phyloP scores from a whole-genome alignment of 1,284 basidiomycete species.

The Ceratobasidium sp. region DNA sequence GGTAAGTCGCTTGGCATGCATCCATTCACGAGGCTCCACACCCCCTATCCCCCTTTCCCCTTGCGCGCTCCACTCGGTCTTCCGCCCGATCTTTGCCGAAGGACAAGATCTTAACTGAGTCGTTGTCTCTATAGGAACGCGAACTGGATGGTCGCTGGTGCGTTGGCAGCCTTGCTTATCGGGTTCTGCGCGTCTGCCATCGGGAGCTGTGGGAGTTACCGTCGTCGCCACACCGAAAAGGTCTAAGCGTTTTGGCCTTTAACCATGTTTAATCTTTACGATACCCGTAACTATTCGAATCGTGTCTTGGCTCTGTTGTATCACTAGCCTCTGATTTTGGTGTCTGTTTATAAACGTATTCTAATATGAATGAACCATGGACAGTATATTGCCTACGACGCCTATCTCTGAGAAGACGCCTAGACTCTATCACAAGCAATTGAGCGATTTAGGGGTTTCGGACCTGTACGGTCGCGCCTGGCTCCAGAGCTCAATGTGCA shows the following conservation, averaged over 20 bases:
- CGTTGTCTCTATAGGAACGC: conserved; percentile 55
- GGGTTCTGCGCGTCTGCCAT: conserved; percentile 70
- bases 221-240: conserved; percentile 44
- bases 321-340: background rate
- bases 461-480: background rate
- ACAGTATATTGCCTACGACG: background rate
- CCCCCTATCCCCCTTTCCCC: background rate
- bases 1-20: conserved; percentile 47
- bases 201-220: conserved; percentile 73
- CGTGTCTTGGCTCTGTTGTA: conserved; percentile 2
- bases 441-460: background rate
- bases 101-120: background rate
- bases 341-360: conserved; percentile 1
- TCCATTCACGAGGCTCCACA: too few species aligned
- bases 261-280: background rate
- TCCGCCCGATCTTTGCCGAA: background rate
- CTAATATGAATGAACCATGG: conserved; percentile 4
- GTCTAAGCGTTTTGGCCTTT: background rate
- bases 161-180: conserved; percentile 67
- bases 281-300: conserved; percentile 6
- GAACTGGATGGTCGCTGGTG: conserved; percentile 79
- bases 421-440: background rate
- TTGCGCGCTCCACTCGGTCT: background rate
- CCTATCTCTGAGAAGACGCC: background rate
- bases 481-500: background rate